Evolutionary conservation across 768 basidiomycete genomes (phyloP).

Genomic region (Tulasnella sp.): DNA sequence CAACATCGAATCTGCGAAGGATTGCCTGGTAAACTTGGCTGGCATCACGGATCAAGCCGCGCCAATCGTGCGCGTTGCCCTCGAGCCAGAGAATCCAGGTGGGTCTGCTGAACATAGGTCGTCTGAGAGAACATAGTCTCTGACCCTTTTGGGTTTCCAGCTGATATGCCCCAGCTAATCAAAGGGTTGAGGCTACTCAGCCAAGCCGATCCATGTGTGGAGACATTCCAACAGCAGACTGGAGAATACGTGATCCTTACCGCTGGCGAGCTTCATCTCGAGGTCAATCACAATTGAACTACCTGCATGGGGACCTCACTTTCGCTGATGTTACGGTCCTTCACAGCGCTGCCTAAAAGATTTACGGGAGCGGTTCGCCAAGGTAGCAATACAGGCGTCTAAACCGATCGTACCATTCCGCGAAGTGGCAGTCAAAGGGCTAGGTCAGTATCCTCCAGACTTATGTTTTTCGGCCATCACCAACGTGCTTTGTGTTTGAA

Average conservation of each 20-base stretch:
- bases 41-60: slow-evolving; percentile 51
- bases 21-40: slow-evolving; percentile 71
- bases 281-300: slow-evolving; percentile 39
- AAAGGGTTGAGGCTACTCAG: slow-evolving; percentile 78
- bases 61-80: slow-evolving; percentile 89
- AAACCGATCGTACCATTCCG: slow-evolving; percentile 96
- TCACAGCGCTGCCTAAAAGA: slow-evolving; percentile 87
- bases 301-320: not conserved
- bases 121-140: too few species aligned
- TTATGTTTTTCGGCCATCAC: not conserved
- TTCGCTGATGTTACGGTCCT: not conserved
- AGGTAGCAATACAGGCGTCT: slow-evolving; percentile 84
- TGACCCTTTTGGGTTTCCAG: slow-evolving; percentile 18
- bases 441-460: slow-evolving; percentile 39
- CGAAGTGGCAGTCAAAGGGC: slow-evolving; percentile 77
- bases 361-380: slow-evolving; percentile 88
- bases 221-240: slow-evolving; percentile 93
- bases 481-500: slow-evolving; percentile 23
- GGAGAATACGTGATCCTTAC: slow-evolving; percentile 96
- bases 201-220: slow-evolving; percentile 94
- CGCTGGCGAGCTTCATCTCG: slow-evolving; percentile 91
- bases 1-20: slow-evolving; percentile 26
- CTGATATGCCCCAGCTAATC: slow-evolving; percentile 83
- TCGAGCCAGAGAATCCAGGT: slow-evolving; percentile 66
- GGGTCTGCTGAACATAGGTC: slow-evolving; percentile 28